Percentiles rank a stretch among this genome's conserved stretches.
Evolutionary conservation across 768 basidiomycete genomes (phyloP).

Genomic region (Porphyrellus cyaneotinctus): DNA sequence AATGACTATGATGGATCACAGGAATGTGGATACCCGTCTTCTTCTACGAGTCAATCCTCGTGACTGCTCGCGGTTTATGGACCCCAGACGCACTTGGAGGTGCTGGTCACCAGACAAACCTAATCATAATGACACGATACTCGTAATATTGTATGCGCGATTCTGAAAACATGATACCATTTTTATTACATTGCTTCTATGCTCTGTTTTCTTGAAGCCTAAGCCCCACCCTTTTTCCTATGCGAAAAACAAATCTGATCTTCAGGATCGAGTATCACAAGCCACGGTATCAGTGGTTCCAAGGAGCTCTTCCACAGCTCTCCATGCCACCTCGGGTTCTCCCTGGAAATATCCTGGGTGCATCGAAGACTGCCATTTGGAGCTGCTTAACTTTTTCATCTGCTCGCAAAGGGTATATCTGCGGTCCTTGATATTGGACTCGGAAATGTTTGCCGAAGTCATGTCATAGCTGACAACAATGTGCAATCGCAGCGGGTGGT

Average conservation of each 20-base stretch:
- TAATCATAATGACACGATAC: neutral
- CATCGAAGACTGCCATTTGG: neutral
- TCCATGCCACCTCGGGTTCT: constrained; percentile 12
- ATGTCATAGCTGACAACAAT: constrained; percentile 13
- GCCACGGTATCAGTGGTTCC: neutral
- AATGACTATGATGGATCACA: neutral
- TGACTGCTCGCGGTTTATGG: neutral
- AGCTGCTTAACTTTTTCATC: neutral
- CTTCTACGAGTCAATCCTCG: neutral
- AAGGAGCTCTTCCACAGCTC: constrained; percentile 10
- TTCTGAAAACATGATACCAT: neutral
- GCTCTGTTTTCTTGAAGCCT: neutral
- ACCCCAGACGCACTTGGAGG: neutral
- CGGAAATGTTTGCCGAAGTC: neutral
- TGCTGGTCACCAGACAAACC: neutral
- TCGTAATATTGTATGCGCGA: neutral
- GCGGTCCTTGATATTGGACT: neutral
- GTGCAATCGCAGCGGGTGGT: neutral
- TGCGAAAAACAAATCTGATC: too few species aligned
- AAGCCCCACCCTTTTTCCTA: too few species aligned
- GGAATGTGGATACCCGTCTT: neutral
- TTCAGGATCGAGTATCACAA: neutral
- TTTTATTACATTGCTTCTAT: neutral
- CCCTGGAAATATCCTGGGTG: constrained; percentile 8
- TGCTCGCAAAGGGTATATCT: neutral